Conservation (phyloP, 169 alveolate genomes). For the Plasmodium vivax region DNA sequence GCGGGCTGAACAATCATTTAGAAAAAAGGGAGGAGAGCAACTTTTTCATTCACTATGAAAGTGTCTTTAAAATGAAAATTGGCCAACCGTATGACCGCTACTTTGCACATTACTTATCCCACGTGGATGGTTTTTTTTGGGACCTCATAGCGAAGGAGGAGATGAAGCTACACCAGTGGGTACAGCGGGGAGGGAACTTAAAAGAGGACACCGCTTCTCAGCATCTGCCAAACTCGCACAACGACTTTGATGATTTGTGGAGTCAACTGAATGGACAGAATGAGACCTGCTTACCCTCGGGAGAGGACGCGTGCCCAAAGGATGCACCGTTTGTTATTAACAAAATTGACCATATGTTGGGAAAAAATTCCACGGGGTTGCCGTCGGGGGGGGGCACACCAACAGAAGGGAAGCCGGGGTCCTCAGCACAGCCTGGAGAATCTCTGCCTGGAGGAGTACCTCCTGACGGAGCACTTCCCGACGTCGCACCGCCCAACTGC, state of each 20-base stretch:
- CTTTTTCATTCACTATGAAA: constrained; percentile 14
- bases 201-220: background rate
- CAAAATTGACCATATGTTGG: background rate
- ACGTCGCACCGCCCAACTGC: background rate
- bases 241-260: background rate
- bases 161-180: background rate
- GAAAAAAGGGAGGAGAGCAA: background rate
- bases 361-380: background rate
- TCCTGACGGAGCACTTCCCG: background rate
- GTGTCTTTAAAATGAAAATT: constrained; percentile 13
- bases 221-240: background rate
- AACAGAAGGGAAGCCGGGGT: background rate
- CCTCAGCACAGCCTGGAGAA: background rate
- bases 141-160: constrained; percentile 8
- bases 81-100: background rate
- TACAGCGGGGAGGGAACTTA: background rate
- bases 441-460: no score
- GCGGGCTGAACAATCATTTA: background rate
- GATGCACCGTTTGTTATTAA: background rate
- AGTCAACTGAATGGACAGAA: background rate
- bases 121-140: constrained; percentile 9
- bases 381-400: background rate
- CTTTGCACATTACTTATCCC: constrained; percentile 1
- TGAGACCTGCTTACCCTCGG: background rate
- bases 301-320: background rate